Base-by-base conservation (phyloP, 306 rosid species). In the Lathyrus oleraceus region DNA sequence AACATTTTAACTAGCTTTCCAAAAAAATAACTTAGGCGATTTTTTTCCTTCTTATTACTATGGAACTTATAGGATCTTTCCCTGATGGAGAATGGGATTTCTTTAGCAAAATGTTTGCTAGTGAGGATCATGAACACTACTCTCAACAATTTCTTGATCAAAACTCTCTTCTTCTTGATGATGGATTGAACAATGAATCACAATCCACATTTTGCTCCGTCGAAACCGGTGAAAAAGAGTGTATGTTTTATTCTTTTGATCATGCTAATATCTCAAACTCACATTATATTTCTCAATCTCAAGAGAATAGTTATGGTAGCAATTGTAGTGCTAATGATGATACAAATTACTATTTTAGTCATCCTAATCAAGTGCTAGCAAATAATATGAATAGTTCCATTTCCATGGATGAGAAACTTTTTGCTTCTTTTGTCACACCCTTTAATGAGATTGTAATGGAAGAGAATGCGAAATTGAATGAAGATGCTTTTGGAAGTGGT, bases 71-170 rank as follows among this genome's bases (percentile, higher is more conserved):
- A 61, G 97, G 89, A 69, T 83, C 82, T 39, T 83, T 92, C 65
- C 75, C 81, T 38, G 84, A 84, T 61, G 92, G 87, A 56, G 97
- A 87, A 66, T 89, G 91, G 92, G 96, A 86, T 28, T 84, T 77
- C 57, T 72, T 87, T 49, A 59, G 67, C 57, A 42, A 54, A 73
- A 78, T 88, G 72, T 85, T 88, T 76, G 72, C 83, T 0, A 27
- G 56, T 38, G 89, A 87, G 32, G 91, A 84, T 66, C 73, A 84
- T 17, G 85, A 84, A 8, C 69, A 71, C 14, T 80, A 75, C 84
- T 57, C 84, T 8, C 78, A 84, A 1, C 85, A 81, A 28, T 83
- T 83, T 78, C 81, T 84, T 51, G 66, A 61, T 30, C 93, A 83
- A 30, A 49, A 60, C 61, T 77, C 90, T 52, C 70, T 83, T 69